phyloP scores from a whole-genome alignment of 2,329 filamentous ascomycete species.

The Orbilia quercus region DNA sequence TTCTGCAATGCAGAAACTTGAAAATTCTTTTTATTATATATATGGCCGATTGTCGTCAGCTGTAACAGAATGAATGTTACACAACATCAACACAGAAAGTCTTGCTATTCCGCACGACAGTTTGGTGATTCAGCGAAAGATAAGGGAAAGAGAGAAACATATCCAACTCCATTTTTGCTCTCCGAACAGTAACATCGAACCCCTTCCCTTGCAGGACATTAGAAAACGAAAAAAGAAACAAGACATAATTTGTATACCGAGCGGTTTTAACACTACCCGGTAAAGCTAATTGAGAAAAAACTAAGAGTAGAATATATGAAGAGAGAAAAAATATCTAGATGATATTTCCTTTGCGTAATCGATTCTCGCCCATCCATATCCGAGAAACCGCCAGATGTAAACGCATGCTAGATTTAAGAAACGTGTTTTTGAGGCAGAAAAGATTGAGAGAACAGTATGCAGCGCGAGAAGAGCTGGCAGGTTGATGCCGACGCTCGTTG shows the following conservation, averaged over 20 bases:
- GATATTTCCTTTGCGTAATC: neutral
- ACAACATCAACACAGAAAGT: constrained; percentile 1
- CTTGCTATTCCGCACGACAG: neutral
- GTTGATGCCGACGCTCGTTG: neutral
- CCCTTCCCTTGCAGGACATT: neutral
- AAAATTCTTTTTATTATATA: constrained; percentile 10
- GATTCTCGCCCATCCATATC: constrained; percentile 3
- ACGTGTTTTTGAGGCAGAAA: no score
- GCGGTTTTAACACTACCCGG: neutral
- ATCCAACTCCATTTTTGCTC: constrained; percentile 16
- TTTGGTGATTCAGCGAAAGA: neutral
- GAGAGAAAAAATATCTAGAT: neutral
- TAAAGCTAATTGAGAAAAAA: neutral
- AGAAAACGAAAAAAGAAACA: neutral
- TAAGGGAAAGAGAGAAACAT: neutral
- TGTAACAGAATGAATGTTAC: constrained; percentile 1
- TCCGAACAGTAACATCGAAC: constrained; percentile 3
- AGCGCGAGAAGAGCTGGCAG: neutral
- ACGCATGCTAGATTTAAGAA: no score
- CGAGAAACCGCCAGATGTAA: neutral
- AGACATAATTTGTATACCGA: neutral
- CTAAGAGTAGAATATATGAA: neutral
- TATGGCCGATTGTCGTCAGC: neutral
- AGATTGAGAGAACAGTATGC: no score
- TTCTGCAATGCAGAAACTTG: constrained; percentile 5